A percentile compares a stretch with the other conserved stretches of the same genome.
phyloP scores from a whole-genome alignment of 306 rosid species.

The Lupinus albus region DNA sequence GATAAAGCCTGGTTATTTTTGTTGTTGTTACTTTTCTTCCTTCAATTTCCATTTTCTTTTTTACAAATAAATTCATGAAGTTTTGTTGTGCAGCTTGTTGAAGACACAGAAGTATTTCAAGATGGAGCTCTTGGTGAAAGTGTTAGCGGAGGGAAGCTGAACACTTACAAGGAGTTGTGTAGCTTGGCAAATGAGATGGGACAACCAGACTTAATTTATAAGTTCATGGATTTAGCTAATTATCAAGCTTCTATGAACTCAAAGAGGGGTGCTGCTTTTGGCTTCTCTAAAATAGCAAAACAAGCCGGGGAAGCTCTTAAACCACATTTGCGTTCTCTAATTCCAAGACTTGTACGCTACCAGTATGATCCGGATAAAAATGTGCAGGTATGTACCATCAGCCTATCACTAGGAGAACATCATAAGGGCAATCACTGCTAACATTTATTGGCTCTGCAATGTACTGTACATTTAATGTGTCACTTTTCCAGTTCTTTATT shows the following conservation, averaged over 20 bases:
- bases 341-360: slow-evolving; percentile 96
- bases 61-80: slow-evolving; percentile 7
- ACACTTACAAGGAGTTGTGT: slow-evolving; percentile 94
- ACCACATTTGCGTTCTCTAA: slow-evolving; percentile 72
- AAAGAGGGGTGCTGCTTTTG: slow-evolving; percentile 97
- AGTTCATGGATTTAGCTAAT: slow-evolving; percentile 98
- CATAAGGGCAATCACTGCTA: not conserved
- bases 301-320: slow-evolving; percentile 93
- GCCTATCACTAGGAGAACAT: slow-evolving; percentile 29
- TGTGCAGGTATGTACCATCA: slow-evolving; percentile 72
- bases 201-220: slow-evolving; percentile 92
- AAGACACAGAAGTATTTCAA: slow-evolving; percentile 92
- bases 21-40: slow-evolving; percentile 33
- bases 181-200: slow-evolving; percentile 98
- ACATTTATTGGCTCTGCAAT: slow-evolving; percentile 18
- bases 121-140: slow-evolving; percentile 90
- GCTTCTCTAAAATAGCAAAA: slow-evolving; percentile 95
- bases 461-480: not conserved
- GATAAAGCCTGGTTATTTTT: not conserved
- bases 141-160: slow-evolving; percentile 78
- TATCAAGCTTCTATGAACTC: slow-evolving; percentile 86
- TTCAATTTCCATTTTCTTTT: slow-evolving; percentile 5
- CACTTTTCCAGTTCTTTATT: slow-evolving; percentile 10
- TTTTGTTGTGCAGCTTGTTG: slow-evolving; percentile 70
- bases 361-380: slow-evolving; percentile 98